Conservation (phyloP, 2,329 filamentous ascomycete species). For the Fusarium zealandicum region DNA sequence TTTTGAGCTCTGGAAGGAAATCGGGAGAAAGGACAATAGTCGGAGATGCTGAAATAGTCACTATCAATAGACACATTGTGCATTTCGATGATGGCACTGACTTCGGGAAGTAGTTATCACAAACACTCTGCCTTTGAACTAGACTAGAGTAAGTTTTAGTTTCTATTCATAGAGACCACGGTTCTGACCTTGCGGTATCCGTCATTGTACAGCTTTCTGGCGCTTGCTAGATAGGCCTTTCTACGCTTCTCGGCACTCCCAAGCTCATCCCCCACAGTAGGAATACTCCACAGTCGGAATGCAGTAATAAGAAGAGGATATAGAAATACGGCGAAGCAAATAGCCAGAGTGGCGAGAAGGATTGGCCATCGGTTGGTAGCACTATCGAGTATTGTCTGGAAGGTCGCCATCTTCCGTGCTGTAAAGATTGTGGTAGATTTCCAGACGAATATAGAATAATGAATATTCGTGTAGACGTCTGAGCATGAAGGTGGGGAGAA, state of each 20-base stretch:
- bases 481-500: no score
- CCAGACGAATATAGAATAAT: no score
- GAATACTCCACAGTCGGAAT: constrained; percentile 8
- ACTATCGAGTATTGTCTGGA: neutral
- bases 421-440: no score
- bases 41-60: constrained; percentile 13
- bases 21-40: constrained; percentile 23
- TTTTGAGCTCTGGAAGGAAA: constrained; percentile 25
- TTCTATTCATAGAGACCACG: no score
- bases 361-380: constrained; percentile 6
- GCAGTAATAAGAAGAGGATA: neutral
- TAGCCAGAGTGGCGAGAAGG: neutral
- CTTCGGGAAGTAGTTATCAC: constrained; percentile 25
- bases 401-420: neutral
- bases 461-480: no score
- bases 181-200: constrained; percentile 24
- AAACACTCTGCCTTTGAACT: constrained; percentile 27
- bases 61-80: neutral
- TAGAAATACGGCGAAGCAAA: neutral
- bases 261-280: constrained; percentile 6
- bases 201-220: constrained; percentile 13
- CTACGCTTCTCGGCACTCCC: constrained; percentile 21
- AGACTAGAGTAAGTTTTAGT: neutral
- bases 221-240: constrained; percentile 20
- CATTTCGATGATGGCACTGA: neutral